phyloP scores from a whole-genome alignment of 345 rosid species.

The Populus nigra region DNA sequence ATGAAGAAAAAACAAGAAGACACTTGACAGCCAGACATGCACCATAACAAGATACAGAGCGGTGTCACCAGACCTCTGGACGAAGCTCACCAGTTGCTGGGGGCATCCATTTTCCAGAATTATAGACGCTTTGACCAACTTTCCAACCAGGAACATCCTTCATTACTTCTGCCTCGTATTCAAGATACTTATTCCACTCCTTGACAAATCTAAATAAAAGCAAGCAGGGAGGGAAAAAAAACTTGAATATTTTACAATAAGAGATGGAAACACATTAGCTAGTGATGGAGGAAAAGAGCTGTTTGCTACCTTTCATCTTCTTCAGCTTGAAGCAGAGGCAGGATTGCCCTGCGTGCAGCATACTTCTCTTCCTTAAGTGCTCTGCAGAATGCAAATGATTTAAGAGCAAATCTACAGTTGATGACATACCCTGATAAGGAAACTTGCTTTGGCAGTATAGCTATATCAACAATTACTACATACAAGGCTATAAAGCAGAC shows the following conservation, averaged over 20 bases:
- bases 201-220: conserved; percentile 63
- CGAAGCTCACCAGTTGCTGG: conserved; percentile 99
- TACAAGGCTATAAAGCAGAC: neutral
- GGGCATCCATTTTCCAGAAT: conserved; percentile 98
- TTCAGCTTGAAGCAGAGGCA: conserved; percentile 96
- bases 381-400: conserved; percentile 41
- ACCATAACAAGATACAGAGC: neutral
- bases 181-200: conserved; percentile 95
- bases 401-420: neutral
- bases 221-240: neutral
- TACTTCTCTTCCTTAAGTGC: conserved; percentile 95
- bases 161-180: conserved; percentile 98
- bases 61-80: conserved; percentile 86
- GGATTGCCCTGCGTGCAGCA: conserved; percentile 79
- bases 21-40: conserved; percentile 2
- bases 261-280: neutral
- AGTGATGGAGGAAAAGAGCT: neutral
- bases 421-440: neutral
- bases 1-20: neutral
- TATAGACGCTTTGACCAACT: conserved; percentile 90
- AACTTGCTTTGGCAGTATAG: neutral
- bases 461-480: neutral
- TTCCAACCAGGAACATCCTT: conserved; percentile 99
- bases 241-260: neutral
- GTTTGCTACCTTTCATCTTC: conserved; percentile 85